Percentiles rank a stretch among this genome's conserved stretches.
These are phyloP conservation scores for Alisma plantagoaquatica DNA, from an alignment of 106 monocot genomes.

Conservation along the genomic window DNA sequence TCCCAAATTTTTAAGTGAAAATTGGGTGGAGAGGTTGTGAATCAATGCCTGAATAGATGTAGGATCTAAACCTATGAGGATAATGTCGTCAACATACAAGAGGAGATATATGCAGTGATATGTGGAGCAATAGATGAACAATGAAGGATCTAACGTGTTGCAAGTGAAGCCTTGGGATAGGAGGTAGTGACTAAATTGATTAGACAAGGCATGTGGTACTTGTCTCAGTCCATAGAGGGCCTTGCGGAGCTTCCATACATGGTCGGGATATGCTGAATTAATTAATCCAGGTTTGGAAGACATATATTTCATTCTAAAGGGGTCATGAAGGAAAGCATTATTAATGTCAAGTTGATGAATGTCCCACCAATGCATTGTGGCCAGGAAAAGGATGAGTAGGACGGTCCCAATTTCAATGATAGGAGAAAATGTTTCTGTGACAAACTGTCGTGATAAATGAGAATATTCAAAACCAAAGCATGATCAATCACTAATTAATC, in stretches of 20 bases:
- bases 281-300: conserved; percentile 1
- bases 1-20: conserved; percentile 3
- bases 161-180: background rate
- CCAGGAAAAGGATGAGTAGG: background rate
- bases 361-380: background rate
- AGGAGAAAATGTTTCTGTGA: too few species aligned
- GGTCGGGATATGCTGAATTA: background rate
- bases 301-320: background rate
- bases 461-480: too few species aligned
- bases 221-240: conserved; percentile 13
- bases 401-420: background rate
- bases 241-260: conserved; percentile 1
- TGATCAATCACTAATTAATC: too few species aligned
- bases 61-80: background rate
- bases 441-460: too few species aligned
- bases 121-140: background rate
- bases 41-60: background rate
- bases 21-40: background rate
- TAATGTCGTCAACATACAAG: too few species aligned
- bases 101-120: background rate
- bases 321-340: conserved; percentile 3
- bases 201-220: background rate
- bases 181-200: background rate
- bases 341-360: background rate
- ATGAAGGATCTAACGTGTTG: background rate